Evolutionary conservation across 1,139 yeast genomes (phyloP).

Genomic region (Waltiozyma sp.): DNA sequence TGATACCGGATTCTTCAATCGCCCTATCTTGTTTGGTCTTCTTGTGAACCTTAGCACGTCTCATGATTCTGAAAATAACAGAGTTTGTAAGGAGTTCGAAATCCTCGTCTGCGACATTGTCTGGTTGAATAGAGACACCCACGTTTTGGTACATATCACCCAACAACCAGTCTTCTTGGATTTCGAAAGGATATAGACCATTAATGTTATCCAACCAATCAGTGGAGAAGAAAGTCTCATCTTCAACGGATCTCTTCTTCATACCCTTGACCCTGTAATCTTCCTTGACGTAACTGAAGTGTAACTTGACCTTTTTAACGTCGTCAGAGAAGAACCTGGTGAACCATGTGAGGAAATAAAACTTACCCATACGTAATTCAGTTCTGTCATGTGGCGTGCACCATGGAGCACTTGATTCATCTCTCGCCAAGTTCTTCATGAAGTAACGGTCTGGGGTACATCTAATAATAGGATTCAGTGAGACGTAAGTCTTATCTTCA

Average conservation of each 20-base stretch:
- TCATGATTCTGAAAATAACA: slow-evolving; percentile 43
- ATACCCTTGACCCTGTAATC: slow-evolving; percentile 42
- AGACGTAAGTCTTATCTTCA: slow-evolving; percentile 60
- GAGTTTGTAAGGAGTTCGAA: slow-evolving; percentile 43
- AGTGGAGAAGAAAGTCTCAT: slow-evolving; percentile 46
- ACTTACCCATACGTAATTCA: slow-evolving; percentile 42
- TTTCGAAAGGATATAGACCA: slow-evolving; percentile 54
- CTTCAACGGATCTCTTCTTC: slow-evolving; percentile 34
- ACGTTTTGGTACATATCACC: slow-evolving; percentile 37
- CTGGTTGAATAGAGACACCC: slow-evolving; percentile 62
- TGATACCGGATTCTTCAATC: slow-evolving; percentile 45
- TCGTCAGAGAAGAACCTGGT: slow-evolving; percentile 41
- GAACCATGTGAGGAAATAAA: slow-evolving; percentile 77
- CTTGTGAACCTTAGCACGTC: slow-evolving; percentile 50
- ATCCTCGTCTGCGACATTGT: slow-evolving; percentile 51
- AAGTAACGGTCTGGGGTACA: slow-evolving; percentile 73
- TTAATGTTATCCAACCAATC: slow-evolving; percentile 61
- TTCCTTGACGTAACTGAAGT: slow-evolving; percentile 55
- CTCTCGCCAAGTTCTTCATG: slow-evolving; percentile 52
- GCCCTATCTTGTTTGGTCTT: slow-evolving; percentile 44
- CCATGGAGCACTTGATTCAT: slow-evolving; percentile 55
- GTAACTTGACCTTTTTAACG: slow-evolving; percentile 47
- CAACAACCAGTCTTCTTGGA: slow-evolving; percentile 51
- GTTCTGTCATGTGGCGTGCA: slow-evolving; percentile 66
- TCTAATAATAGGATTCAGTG: slow-evolving; percentile 67